Conservation (phyloP, 1,284 basidiomycete species). For the Ganoderma meredithae region DNA sequence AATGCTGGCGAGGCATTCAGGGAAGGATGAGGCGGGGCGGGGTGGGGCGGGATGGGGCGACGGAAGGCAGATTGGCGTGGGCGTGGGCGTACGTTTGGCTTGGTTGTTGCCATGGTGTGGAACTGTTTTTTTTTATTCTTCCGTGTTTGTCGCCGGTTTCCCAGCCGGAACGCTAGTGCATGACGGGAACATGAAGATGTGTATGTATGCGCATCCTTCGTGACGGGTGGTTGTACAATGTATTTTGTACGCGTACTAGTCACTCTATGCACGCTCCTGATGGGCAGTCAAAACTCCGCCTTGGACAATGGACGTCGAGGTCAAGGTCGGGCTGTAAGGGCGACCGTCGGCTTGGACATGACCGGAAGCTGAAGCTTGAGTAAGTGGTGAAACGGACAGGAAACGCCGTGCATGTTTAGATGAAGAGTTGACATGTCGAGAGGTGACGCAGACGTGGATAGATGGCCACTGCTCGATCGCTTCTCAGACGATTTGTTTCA, state of each 20-base stretch:
- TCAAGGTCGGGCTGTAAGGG: not conserved
- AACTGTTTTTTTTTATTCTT: not conserved
- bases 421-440: too few relatives aligned
- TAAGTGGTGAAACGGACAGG: too few relatives aligned
- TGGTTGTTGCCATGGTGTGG: slow-evolving; percentile 3
- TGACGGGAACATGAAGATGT: not conserved
- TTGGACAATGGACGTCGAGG: not conserved
- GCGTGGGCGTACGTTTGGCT: not conserved
- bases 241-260: not conserved
- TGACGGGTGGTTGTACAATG: not conserved
- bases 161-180: not conserved
- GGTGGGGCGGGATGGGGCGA: not conserved
- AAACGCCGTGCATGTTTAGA: too few relatives aligned
- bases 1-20: not conserved
- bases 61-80: not conserved
- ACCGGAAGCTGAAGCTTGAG: too few relatives aligned
- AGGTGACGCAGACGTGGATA: too few relatives aligned
- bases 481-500: too few relatives aligned
- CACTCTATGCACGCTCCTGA: not conserved
- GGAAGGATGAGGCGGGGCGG: not conserved
- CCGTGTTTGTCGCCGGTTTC: not conserved
- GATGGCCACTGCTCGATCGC: too few relatives aligned
- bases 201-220: not conserved
- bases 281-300: not conserved
- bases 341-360: too few relatives aligned